A percentile compares a stretch with the other conserved stretches of the same genome.
phyloP scores from a whole-genome alignment of 2,329 filamentous ascomycete genomes.

The Aspergillus sp. region DNA sequence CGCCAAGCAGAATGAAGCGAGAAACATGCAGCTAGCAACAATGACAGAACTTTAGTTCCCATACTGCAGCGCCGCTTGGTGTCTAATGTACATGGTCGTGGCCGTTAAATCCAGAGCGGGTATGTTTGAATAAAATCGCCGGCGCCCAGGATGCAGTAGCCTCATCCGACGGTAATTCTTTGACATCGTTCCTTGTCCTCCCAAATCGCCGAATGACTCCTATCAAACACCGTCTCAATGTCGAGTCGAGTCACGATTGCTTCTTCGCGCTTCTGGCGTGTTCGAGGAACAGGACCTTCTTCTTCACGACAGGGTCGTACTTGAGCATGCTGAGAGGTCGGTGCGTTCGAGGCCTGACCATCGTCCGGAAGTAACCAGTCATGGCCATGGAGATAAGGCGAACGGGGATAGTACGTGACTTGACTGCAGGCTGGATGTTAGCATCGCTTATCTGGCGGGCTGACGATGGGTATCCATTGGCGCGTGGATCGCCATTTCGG shows the following conservation, averaged over 20 bases:
- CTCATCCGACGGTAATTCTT: too few relatives aligned
- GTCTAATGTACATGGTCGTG: constrained; percentile 16
- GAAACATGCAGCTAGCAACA: constrained; percentile 4
- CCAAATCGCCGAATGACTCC: too few relatives aligned
- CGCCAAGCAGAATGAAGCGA: constrained; percentile 16
- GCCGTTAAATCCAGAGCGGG: not conserved
- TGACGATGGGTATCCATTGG: not conserved
- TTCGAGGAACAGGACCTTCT: constrained; percentile 93
- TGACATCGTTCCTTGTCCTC: too few relatives aligned
- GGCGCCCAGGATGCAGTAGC: too few relatives aligned
- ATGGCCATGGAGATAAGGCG: constrained; percentile 96
- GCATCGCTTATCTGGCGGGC: not conserved
- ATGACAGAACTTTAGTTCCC: constrained; percentile 2
- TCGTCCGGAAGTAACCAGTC: constrained; percentile 94
- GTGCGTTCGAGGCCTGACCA: constrained; percentile 69
- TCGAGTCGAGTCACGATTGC: too few relatives aligned
- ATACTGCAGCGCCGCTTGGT: not conserved
- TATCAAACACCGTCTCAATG: too few relatives aligned
- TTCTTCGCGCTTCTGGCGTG: constrained; percentile 66
- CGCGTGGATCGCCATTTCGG: too few relatives aligned
- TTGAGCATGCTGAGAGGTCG: constrained; percentile 94
- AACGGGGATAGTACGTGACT: constrained; percentile 85
- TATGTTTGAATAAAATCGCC: too few relatives aligned
- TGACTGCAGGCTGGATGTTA: constrained; percentile 46
- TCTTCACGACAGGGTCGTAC: constrained; percentile 94